Conservation (phyloP, 192 early-diverging fungal genomes). For the Spizellomyces punctatus region DNA sequence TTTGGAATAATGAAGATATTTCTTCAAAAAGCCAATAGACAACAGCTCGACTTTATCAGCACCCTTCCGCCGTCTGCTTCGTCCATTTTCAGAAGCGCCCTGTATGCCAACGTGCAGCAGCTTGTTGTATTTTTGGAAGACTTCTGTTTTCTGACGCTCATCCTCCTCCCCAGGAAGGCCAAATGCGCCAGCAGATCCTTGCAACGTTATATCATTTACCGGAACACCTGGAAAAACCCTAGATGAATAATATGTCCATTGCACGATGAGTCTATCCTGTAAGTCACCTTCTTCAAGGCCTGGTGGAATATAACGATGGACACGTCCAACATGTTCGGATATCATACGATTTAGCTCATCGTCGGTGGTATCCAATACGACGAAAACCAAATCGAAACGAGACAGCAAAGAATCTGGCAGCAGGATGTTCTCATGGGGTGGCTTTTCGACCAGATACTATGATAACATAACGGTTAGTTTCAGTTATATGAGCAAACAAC, state of each 20-base stretch:
- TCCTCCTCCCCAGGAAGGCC: conserved; percentile 47
- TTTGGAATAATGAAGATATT: conserved; percentile 94
- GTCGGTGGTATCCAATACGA: conserved; percentile 90
- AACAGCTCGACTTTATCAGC: conserved; percentile 59
- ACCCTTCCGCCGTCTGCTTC: conserved; percentile 42
- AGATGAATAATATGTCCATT: conserved; percentile 7
- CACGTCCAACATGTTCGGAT: conserved; percentile 88
- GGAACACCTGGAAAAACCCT: conserved; percentile 37
- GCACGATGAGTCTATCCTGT: background rate
- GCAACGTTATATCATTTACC: conserved; percentile 48
- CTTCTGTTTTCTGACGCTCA: conserved; percentile 57
- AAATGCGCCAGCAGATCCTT: conserved; percentile 6
- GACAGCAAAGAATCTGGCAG: conserved; percentile 91
- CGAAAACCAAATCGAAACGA: conserved; percentile 97
- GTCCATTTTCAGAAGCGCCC: conserved; percentile 1
- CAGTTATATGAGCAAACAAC: conserved; percentile 75
- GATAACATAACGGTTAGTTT: conserved; percentile 28
- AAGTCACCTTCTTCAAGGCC: conserved; percentile 74
- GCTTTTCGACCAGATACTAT: conserved; percentile 82
- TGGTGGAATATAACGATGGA: conserved; percentile 91
- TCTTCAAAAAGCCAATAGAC: conserved; percentile 87
- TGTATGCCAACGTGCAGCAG: conserved; percentile 77
- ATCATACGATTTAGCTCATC: conserved; percentile 82
- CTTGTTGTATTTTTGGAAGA: conserved; percentile 88
- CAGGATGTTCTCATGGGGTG: conserved; percentile 92